Base-by-base conservation (phyloP, 1,139 yeast species). In the Starmera stellimalicola region DNA sequence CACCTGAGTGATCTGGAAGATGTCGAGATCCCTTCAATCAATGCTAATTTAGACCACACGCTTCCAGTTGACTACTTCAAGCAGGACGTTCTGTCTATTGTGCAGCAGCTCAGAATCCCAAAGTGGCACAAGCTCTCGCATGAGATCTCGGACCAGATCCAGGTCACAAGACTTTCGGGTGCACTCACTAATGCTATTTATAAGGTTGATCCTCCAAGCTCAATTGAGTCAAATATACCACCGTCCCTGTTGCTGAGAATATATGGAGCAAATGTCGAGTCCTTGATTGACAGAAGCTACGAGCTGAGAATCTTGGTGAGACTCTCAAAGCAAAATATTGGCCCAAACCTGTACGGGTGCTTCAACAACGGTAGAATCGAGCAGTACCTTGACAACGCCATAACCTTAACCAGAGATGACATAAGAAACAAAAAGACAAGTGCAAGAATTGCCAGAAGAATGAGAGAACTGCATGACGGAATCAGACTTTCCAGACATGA, bases 111-210 rank as follows among this genome's bases (percentile, higher is more conserved):
- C 39, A 67, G 66, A 37, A 73, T 91, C 33, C 72, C 85, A 31
- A 79, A 81, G 55, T 91, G 98, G 98, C 74, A 73, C 45, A 63
- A 63, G 40, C 44, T 54, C 6, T 54, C 60, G 4, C 41, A 45
- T 3, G 37, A 53, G 16, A 48, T 46, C 3, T 44, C 55, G 7
- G 40, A 44, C 10, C 64, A 64, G 17, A 56, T 79, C 16, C 68
- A 67, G 37, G 50, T 88, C 35, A 59, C 57, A 15, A 68, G 95
- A 44, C 83, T 91, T 33, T 74, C 84, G 19, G 97, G 98, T 10
- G 98, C 98, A 0, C 67, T 91, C 54, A 91, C 98, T 18, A 91
- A 91, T 54, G 81, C 93, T 19, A 83, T 91, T 36, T 87, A 82
- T 56, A 75, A 77, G 46, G 69, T 87, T 5, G 66, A 57, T 31